Base-by-base conservation (phyloP, 257 asterid genomes). In the Coffea eugenioides region DNA sequence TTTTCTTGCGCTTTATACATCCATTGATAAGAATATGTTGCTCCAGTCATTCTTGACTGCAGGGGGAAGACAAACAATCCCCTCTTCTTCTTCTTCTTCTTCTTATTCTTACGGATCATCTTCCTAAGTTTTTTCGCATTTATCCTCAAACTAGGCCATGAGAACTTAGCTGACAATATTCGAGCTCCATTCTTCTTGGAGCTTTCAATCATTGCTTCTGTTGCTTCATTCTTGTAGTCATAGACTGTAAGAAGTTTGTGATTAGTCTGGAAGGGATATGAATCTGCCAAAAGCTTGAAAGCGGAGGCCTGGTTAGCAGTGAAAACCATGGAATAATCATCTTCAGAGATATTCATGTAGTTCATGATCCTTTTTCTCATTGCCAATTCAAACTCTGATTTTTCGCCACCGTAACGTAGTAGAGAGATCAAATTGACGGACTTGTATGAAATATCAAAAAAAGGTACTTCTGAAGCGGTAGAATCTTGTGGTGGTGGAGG, bases 41-140 rank as follows among this genome's bases (percentile, higher is more conserved):
- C 74, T 11, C 98, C 98, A 5, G 89, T 92, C 74, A 88, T 80
- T 65, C 91, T 87, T 10, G 98, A 94, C 9, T 90, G 98, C 20
- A 93, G 91, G 0, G 98, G 98, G 46, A 94, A 93, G 18, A 81
- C 97, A 23, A 94, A 88, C 3, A 94, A 65, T 2, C 98, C 97
- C 23, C 83, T 78, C 31, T 86, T 85, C 9, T 23, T 85, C 5
- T 20, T 75, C 85, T 81, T 87, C 34, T 76, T 39, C 43, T 39
- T 39, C 43, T 39, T 39, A 39, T 3, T 61, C 65, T 83, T 92
- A 21, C 71, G 76, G 51, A 82, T 83, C 10, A 94, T 21, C 27
- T 91, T 94, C 49, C 90, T 85, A 0, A 94, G 83, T 66, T 87
- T 92, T 56, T 81, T 80, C 8, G 93, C 88, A 68, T 90, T 86